Evolutionary conservation across 2,329 filamentous ascomycete species (phyloP).

Genomic region (Aurifilum marmelostoma): DNA sequence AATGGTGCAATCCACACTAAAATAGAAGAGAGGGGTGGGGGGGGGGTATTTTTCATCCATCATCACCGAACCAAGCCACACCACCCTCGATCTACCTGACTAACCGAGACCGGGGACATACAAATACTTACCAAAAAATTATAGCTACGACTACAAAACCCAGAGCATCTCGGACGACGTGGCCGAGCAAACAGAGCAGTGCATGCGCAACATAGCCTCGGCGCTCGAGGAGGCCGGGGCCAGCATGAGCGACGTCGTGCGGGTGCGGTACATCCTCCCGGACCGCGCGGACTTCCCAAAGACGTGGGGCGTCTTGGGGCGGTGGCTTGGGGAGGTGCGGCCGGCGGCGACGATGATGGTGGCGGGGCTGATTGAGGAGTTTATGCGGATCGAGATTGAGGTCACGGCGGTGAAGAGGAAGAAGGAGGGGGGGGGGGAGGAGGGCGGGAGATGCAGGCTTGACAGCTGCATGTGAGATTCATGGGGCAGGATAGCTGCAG

Average conservation of each 20-base stretch:
- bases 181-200: slow-evolving; percentile 53
- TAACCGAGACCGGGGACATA: no score
- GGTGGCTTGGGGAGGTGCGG: slow-evolving; percentile 53
- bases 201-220: slow-evolving; percentile 49
- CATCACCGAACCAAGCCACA: no score
- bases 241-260: slow-evolving; percentile 50
- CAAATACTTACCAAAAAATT: neutral
- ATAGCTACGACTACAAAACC: slow-evolving; percentile 55
- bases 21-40: no score
- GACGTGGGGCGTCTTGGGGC: slow-evolving; percentile 54
- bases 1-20: no score
- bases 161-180: slow-evolving; percentile 49
- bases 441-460: neutral
- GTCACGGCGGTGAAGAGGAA: slow-evolving; percentile 37
- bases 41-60: no score
- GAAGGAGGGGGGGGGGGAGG: neutral
- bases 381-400: slow-evolving; percentile 46
- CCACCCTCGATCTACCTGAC: no score
- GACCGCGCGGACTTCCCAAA: slow-evolving; percentile 50
- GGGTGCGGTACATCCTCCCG: slow-evolving; percentile 57
- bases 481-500: neutral
- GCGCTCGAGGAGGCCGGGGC: slow-evolving; percentile 50
- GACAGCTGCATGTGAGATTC: neutral
- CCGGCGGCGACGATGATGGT: slow-evolving; percentile 60
- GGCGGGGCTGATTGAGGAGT: slow-evolving; percentile 53